Percentiles rank a stretch among this genome's conserved stretches.
phyloP scores from a whole-genome alignment of 75 land plant genomes.

The Pinus albicaulis region DNA sequence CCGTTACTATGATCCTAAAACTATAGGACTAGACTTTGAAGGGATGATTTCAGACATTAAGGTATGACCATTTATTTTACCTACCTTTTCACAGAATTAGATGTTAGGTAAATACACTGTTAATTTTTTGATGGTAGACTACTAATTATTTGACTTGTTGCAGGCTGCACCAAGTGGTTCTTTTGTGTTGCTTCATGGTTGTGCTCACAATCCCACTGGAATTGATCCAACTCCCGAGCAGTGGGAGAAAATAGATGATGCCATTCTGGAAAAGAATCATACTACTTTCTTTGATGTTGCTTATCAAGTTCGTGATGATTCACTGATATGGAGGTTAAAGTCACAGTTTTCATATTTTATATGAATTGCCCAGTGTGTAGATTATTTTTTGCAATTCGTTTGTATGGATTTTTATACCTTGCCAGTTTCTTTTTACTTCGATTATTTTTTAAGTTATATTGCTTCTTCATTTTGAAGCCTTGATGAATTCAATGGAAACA shows the following conservation, averaged over 20 bases:
- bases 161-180: slow-evolving; percentile 96
- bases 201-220: slow-evolving; percentile 99
- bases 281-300: slow-evolving; percentile 52
- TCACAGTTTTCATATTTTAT: no score
- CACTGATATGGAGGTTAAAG: no score
- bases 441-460: no score
- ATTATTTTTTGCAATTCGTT: no score
- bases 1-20: slow-evolving; percentile 92
- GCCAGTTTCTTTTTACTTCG: no score
- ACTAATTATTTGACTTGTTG: not conserved
- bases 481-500: no score
- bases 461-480: no score
- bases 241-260: slow-evolving; percentile 96
- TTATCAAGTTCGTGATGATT: slow-evolving; percentile 31
- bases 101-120: not conserved
- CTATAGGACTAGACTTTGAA: slow-evolving; percentile 94
- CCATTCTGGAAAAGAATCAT: slow-evolving; percentile 66
- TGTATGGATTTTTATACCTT: no score
- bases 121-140: not conserved
- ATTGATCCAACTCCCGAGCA: slow-evolving; percentile 97
- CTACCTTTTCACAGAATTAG: slow-evolving; percentile 26
- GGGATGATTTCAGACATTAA: slow-evolving; percentile 95
- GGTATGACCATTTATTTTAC: slow-evolving; percentile 29
- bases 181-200: slow-evolving; percentile 89
- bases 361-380: no score